Evolutionary conservation across 176 grass and related monocot species (phyloP).

Genomic region (Elymus sibiricus): DNA sequence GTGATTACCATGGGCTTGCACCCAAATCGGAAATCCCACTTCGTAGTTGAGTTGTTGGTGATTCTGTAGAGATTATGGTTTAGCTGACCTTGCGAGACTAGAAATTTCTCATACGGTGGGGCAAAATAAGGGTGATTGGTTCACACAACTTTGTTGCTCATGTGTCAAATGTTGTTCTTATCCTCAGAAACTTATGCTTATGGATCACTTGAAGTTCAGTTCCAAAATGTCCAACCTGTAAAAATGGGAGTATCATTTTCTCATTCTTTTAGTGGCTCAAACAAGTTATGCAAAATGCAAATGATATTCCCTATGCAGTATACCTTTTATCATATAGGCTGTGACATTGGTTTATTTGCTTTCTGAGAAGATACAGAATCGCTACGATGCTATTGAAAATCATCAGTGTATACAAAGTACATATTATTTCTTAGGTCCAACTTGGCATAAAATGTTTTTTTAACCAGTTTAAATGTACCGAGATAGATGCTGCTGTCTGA

Average conservation of each 20-base stretch:
- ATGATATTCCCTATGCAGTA: background rate
- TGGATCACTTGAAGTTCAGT: background rate
- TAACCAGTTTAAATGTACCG: background rate
- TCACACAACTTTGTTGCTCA: background rate
- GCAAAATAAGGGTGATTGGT: background rate
- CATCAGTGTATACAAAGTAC: background rate
- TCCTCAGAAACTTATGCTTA: background rate
- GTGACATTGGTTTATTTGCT: background rate
- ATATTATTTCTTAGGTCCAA: background rate
- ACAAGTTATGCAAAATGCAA: background rate
- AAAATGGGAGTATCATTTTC: background rate
- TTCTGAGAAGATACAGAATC: background rate
- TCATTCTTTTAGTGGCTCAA: constrained; percentile 8
- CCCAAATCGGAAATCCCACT: background rate
- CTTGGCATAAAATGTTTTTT: background rate
- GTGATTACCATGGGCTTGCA: background rate
- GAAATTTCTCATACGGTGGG: background rate
- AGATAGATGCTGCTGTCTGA: background rate
- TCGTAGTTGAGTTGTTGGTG: background rate
- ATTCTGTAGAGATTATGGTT: background rate
- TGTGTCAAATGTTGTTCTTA: background rate
- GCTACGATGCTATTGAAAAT: background rate
- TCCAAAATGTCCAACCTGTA: background rate
- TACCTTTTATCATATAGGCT: background rate
- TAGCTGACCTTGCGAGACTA: background rate